phyloP scores from a whole-genome alignment of 139 green algal genomes.

The Choricystis sp. region DNA sequence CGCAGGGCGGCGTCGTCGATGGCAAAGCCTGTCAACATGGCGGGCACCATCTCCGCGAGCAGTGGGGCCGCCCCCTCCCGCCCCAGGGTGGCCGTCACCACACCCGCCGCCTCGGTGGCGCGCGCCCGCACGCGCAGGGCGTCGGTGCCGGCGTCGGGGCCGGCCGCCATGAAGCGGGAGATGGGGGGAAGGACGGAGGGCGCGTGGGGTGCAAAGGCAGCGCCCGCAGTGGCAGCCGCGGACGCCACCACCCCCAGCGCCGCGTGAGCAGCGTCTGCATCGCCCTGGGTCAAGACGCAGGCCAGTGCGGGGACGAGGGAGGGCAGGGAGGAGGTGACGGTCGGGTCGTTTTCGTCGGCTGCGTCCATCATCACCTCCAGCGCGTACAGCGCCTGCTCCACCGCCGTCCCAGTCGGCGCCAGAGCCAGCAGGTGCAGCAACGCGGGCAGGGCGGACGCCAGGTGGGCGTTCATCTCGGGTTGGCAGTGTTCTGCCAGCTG shows the following conservation, averaged over 20 bases:
- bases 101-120: slow-evolving; percentile 44
- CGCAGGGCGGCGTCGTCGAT: slow-evolving; percentile 27
- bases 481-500: slow-evolving; percentile 53
- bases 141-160: slow-evolving; percentile 1
- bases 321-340: slow-evolving; percentile 39
- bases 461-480: slow-evolving; percentile 37
- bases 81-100: slow-evolving; percentile 33
- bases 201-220: slow-evolving; percentile 33
- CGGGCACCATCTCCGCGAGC: slow-evolving; percentile 26
- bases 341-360: slow-evolving; percentile 20
- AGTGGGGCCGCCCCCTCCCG: slow-evolving; percentile 12
- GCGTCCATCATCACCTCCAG: slow-evolving; percentile 54
- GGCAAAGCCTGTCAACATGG: background rate
- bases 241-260: slow-evolving; percentile 41
- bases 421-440: slow-evolving; percentile 11
- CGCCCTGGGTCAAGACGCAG: slow-evolving; percentile 18
- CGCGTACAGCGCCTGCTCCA: slow-evolving; percentile 47
- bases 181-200: slow-evolving; percentile 23
- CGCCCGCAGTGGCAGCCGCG: slow-evolving; percentile 32
- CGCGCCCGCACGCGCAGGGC: slow-evolving; percentile 31
- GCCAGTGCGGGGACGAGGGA: slow-evolving; percentile 34
- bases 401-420: background rate
- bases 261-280: slow-evolving; percentile 28
- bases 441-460: slow-evolving; percentile 7
- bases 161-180: slow-evolving; percentile 34